Evolutionary conservation across 495 filamentous ascomycete genomes (phyloP).

Genomic region (Penicillium crystallinum): DNA sequence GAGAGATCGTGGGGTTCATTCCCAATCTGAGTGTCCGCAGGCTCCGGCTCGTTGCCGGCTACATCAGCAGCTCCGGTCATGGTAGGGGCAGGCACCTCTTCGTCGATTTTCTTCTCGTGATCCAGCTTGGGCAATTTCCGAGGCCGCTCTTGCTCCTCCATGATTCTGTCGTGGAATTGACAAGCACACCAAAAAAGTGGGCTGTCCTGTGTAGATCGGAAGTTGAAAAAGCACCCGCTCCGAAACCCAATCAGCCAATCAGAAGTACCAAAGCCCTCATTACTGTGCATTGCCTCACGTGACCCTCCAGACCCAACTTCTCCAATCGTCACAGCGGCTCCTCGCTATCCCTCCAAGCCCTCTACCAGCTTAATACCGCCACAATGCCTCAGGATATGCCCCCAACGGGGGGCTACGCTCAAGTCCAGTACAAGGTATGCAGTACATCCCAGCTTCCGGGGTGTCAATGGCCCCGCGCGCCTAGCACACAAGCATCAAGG

Average conservation of each 20-base stretch:
- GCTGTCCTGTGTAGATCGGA: constrained; percentile 16
- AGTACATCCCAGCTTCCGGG: constrained; percentile 1
- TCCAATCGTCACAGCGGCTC: constrained; percentile 22
- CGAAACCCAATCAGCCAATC: constrained; percentile 26
- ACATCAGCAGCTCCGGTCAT: constrained; percentile 32
- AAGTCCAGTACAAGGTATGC: constrained; percentile 91
- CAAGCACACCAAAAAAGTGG: constrained; percentile 6
- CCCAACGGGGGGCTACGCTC: constrained; percentile 86
- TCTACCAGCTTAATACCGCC: constrained; percentile 17
- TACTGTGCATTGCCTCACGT: constrained; percentile 32
- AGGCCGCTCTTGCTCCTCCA: constrained; percentile 52
- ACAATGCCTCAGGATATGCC: constrained; percentile 78
- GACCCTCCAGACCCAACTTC: constrained; percentile 34
- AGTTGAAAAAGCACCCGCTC: constrained; percentile 18
- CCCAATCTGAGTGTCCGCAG: background rate
- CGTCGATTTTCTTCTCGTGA: constrained; percentile 17
- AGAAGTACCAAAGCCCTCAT: constrained; percentile 25
- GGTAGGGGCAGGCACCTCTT: constrained; percentile 21
- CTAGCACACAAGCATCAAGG: constrained; percentile 10
- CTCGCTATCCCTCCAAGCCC: constrained; percentile 22
- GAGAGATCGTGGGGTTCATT: constrained; percentile 5
- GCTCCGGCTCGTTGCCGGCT: constrained; percentile 11
- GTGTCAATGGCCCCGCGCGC: constrained; percentile 4
- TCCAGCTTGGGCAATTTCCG: constrained; percentile 47
- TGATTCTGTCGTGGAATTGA: constrained; percentile 15